These are phyloP conservation scores for Phytophthora fragariaefolia DNA, from an alignment of 352 stramenopile genomes.

Conservation along the genomic window DNA sequence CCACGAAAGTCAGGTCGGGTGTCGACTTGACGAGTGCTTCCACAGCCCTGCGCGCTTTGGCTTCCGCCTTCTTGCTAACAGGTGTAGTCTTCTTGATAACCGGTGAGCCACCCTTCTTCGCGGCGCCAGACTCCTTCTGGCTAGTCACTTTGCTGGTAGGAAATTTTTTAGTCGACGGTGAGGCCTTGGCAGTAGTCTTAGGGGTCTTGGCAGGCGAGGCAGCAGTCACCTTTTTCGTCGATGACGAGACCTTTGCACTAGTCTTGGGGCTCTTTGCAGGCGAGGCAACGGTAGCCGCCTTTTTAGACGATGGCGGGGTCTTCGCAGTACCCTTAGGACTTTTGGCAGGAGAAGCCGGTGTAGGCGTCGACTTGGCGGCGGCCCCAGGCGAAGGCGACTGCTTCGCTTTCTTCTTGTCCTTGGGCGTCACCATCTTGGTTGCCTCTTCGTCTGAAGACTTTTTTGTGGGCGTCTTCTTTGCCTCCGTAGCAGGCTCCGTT, in stretches of 20 bases:
- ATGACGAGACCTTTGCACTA: not conserved
- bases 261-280: not conserved
- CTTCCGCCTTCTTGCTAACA: constrained; percentile 30
- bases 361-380: constrained; percentile 4
- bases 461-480: constrained; percentile 23
- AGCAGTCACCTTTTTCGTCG: not conserved
- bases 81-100: constrained; percentile 19
- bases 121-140: not conserved
- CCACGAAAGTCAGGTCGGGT: constrained; percentile 52
- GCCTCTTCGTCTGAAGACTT: constrained; percentile 3
- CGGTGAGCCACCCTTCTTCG: constrained; percentile 6
- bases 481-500: not conserved
- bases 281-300: not conserved
- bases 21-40: constrained; percentile 49
- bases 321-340: constrained; percentile 5
- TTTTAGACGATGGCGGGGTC: constrained; percentile 6
- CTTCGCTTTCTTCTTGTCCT: constrained; percentile 29
- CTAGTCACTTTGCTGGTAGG: constrained; percentile 26
- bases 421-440: constrained; percentile 8
- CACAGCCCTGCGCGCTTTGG: constrained; percentile 36
- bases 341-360: constrained; percentile 16
- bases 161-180: constrained; percentile 17
- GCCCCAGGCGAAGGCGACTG: constrained; percentile 2
- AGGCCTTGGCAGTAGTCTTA: constrained; percentile 7
- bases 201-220: constrained; percentile 16